phyloP scores from a whole-genome alignment of 495 filamentous ascomycete genomes.

The Penicillium bovifimosum region DNA sequence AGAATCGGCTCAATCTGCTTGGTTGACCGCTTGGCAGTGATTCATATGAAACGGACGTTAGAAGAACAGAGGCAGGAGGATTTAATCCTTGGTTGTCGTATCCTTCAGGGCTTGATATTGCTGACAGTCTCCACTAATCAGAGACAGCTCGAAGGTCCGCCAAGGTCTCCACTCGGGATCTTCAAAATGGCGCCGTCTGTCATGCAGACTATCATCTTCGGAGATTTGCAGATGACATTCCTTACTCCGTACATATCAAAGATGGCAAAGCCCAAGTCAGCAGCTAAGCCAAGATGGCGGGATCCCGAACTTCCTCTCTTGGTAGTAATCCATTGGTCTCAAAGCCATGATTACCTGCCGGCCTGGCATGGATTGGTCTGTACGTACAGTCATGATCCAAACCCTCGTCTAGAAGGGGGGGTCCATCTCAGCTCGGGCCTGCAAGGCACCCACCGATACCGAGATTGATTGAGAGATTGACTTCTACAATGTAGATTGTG shows the following conservation, averaged over 20 bases:
- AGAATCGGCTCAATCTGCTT: not conserved
- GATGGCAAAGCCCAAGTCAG: not conserved
- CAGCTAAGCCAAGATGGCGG: not conserved
- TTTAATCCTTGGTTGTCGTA: not conserved
- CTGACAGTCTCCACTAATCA: not conserved
- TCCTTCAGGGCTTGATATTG: not conserved
- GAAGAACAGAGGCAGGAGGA: not conserved
- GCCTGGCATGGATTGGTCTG: constrained; percentile 1
- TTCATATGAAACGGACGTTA: no score
- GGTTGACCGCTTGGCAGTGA: not conserved
- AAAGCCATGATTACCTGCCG: not conserved
- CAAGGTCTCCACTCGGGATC: constrained; percentile 6
- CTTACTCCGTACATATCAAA: not conserved
- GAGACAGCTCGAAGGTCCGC: not conserved
- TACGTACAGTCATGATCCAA: constrained; percentile 5
- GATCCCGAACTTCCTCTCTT: not conserved
- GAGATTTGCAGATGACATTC: not conserved
- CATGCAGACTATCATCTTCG: constrained; percentile 2
- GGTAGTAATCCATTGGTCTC: not conserved
- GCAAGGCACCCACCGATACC: not conserved
- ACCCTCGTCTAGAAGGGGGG: not conserved
- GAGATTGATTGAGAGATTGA: not conserved
- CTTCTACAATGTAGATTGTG: not conserved
- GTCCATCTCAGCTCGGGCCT: not conserved
- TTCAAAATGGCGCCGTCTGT: not conserved